These are phyloP conservation scores for Trametes pubescens DNA, from an alignment of 1,284 basidiomycete species.

Conservation along the genomic window DNA sequence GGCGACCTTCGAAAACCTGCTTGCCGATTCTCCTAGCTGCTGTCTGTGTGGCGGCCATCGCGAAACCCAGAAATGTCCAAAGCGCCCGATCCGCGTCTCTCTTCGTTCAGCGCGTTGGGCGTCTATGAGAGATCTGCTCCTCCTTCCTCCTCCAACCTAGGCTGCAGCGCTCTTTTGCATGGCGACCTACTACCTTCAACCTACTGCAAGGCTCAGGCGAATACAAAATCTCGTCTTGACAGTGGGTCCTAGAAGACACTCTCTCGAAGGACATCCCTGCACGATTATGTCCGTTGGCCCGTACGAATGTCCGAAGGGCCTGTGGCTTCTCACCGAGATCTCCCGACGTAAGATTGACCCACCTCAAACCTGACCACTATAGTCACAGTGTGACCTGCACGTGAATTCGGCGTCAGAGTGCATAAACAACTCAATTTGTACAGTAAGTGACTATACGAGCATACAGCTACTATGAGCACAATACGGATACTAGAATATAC, in stretches of 20 bases:
- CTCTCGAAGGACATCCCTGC: too few species aligned
- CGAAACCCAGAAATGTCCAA: neutral
- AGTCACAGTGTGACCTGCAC: constrained; percentile 2
- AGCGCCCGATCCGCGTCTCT: constrained; percentile 4
- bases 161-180: too few species aligned
- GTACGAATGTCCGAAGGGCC: neutral
- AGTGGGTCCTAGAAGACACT: too few species aligned
- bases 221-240: too few species aligned
- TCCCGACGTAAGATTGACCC: constrained; percentile 4
- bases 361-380: neutral
- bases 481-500: neutral
- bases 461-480: neutral
- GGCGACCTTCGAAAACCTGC: constrained; percentile 5
- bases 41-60: constrained; percentile 20
- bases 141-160: neutral
- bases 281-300: neutral
- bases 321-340: neutral
- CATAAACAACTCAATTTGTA: neutral
- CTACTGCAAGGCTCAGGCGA: too few species aligned
- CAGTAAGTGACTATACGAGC: neutral
- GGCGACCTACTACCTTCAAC: too few species aligned
- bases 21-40: constrained; percentile 6
- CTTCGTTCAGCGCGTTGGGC: neutral
- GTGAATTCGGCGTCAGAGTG: neutral
- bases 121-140: neutral